Conservation (phyloP, 805 yeast genomes). For the Ogataea methylovora region DNA sequence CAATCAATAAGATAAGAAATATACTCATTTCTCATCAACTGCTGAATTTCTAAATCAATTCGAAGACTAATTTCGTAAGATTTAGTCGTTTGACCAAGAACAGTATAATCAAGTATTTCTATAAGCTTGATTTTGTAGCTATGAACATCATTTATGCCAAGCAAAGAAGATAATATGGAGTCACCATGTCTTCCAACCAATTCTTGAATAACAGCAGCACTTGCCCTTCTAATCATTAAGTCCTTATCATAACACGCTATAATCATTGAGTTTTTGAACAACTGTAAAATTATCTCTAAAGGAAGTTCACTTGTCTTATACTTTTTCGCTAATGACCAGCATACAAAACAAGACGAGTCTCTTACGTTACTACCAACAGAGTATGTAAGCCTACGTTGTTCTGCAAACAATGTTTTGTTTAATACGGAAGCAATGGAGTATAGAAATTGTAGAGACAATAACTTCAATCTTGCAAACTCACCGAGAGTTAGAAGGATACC, state of each 20-base stretch:
- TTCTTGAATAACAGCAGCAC: slow-evolving; percentile 84
- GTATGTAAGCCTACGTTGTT: slow-evolving; percentile 44
- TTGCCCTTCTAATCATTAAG: slow-evolving; percentile 67
- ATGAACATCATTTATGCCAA: slow-evolving; percentile 16
- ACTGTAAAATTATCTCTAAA: slow-evolving; percentile 6
- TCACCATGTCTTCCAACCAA: slow-evolving; percentile 68
- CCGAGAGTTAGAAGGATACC: slow-evolving; percentile 55
- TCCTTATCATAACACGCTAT: slow-evolving; percentile 67
- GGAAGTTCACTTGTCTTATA: slow-evolving; percentile 14
- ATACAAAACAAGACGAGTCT: slow-evolving; percentile 77
- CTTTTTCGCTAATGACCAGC: slow-evolving; percentile 68
- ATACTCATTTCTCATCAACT: slow-evolving; percentile 18
- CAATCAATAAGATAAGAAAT: slow-evolving; percentile 24
- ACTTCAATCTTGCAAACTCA: slow-evolving; percentile 25
- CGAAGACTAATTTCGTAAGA: slow-evolving; percentile 25
- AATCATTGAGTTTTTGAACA: slow-evolving; percentile 35
- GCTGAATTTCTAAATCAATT: slow-evolving; percentile 8
- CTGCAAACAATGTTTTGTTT: slow-evolving; percentile 43
- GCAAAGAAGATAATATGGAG: slow-evolving; percentile 20
- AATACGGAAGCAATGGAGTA: slow-evolving; percentile 30
- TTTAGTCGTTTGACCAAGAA: slow-evolving; percentile 33
- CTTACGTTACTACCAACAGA: slow-evolving; percentile 63
- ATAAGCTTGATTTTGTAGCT: slow-evolving; percentile 41
- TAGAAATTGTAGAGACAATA: slow-evolving; percentile 13
- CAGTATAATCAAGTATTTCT: slow-evolving; percentile 48